Evolutionary conservation across 2,329 filamentous ascomycete genomes (phyloP).

Genomic region (Colletotrichum sp.): DNA sequence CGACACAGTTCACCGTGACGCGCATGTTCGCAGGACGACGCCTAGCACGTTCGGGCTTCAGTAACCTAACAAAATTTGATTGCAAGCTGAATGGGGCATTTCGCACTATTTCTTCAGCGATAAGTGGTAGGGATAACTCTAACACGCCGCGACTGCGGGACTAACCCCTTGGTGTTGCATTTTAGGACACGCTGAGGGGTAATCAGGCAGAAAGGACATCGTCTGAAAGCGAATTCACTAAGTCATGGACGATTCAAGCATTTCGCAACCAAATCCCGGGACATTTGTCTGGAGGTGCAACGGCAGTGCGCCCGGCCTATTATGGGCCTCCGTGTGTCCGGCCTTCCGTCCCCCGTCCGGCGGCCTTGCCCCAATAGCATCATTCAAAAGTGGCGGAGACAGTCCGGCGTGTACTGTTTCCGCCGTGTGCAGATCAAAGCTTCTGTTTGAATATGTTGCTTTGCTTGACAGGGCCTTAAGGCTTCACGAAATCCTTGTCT

Average conservation of each 20-base stretch:
- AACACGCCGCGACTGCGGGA: not conserved
- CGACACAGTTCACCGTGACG: not conserved
- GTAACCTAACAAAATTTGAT: not conserved
- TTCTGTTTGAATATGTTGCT: not conserved
- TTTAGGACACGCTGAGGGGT: not conserved
- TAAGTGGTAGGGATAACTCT: not conserved
- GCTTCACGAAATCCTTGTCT: not conserved
- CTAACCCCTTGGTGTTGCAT: not conserved
- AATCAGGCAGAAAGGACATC: not conserved
- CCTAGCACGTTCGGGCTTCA: not conserved
- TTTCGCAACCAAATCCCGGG: not conserved
- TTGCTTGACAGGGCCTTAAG: not conserved
- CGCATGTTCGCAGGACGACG: not conserved
- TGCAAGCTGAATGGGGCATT: not conserved
- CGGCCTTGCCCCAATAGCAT: not conserved
- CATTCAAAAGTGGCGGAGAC: not conserved
- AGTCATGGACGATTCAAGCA: not conserved
- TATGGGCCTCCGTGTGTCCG: not conserved
- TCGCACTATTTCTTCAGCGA: not conserved
- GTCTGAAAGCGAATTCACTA: not conserved
- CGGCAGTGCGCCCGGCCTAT: not conserved
- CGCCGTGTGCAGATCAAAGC: not conserved
- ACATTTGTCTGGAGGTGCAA: not conserved
- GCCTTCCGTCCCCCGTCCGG: not conserved
- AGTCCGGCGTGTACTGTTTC: not conserved